Conservation (phyloP, 129 eudicot genomes). For the Dittrichia graveolens region DNA sequence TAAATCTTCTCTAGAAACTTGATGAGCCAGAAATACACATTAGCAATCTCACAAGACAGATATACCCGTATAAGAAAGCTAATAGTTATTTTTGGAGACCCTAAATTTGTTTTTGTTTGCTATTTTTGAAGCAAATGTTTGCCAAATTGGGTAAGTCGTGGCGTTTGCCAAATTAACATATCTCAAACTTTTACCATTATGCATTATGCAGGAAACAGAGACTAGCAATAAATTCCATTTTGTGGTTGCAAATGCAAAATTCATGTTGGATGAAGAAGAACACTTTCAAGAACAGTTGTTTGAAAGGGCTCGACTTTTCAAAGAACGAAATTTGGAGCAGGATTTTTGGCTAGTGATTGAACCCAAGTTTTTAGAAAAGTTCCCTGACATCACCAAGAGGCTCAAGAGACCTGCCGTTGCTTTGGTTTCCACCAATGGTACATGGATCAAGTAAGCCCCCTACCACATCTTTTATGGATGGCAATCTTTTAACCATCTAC, state of each 20-base stretch:
- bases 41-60: too few relatives aligned
- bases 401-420: slow-evolving; percentile 97
- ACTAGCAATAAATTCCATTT: slow-evolving; percentile 68
- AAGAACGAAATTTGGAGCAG: slow-evolving; percentile 74
- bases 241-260: slow-evolving; percentile 93
- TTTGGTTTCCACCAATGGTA: slow-evolving; percentile 88
- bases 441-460: slow-evolving; percentile 87
- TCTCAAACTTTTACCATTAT: neutral
- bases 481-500: neutral
- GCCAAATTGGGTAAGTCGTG: neutral
- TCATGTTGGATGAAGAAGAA: slow-evolving; percentile 98
- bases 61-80: too few relatives aligned
- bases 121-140: neutral
- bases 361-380: slow-evolving; percentile 92
- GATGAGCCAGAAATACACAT: too few relatives aligned
- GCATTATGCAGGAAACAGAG: slow-evolving; percentile 43
- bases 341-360: slow-evolving; percentile 98
- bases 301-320: slow-evolving; percentile 69
- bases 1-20: too few relatives aligned
- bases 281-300: slow-evolving; percentile 81
- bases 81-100: too few relatives aligned
- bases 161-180: neutral
- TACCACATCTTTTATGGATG: neutral
- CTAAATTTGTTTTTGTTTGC: neutral
- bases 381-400: slow-evolving; percentile 76